Evolutionary conservation across 1,284 basidiomycete genomes (phyloP).

Genomic region (Golubevia pallescens): DNA sequence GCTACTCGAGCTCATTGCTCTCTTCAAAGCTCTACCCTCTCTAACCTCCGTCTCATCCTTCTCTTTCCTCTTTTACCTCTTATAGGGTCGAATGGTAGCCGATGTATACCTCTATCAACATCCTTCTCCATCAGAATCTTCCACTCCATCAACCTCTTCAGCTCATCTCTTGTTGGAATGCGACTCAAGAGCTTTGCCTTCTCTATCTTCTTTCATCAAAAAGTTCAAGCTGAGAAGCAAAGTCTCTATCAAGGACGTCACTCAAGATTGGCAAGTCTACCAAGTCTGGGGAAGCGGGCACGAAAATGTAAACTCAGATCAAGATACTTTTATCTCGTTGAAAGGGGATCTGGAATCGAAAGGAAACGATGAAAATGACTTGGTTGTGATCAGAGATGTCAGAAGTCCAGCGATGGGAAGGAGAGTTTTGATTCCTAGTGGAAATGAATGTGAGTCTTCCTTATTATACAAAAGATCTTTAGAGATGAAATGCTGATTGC

Average conservation of each 20-base stretch:
- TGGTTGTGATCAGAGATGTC: conserved; percentile 20
- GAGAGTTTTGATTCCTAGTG: conserved; percentile 22
- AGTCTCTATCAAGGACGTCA: conserved; percentile 35
- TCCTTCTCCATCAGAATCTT: not conserved
- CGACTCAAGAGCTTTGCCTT: conserved; percentile 23
- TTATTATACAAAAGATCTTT: too few species aligned
- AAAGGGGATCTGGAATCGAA: not conserved
- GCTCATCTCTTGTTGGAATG: conserved; percentile 40
- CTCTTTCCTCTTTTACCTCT: not conserved
- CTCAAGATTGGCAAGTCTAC: conserved; percentile 19
- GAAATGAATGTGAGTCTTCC: too few species aligned
- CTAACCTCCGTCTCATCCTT: too few species aligned
- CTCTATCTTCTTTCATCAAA: conserved; percentile 36
- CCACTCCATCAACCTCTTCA: not conserved
- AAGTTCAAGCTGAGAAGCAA: conserved; percentile 58
- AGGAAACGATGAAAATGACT: not conserved
- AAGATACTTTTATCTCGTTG: not conserved
- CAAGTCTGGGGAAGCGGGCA: conserved; percentile 39
- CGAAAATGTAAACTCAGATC: not conserved
- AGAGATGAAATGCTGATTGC: too few species aligned
- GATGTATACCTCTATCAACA: conserved; percentile 39
- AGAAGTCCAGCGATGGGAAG: conserved; percentile 39
- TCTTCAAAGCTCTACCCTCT: too few species aligned
- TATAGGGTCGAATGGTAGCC: conserved; percentile 44
- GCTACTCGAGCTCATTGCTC: too few species aligned